Base-by-base conservation (phyloP, 2,329 filamentous ascomycete genomes). In the Ophiostoma angusticollis region DNA sequence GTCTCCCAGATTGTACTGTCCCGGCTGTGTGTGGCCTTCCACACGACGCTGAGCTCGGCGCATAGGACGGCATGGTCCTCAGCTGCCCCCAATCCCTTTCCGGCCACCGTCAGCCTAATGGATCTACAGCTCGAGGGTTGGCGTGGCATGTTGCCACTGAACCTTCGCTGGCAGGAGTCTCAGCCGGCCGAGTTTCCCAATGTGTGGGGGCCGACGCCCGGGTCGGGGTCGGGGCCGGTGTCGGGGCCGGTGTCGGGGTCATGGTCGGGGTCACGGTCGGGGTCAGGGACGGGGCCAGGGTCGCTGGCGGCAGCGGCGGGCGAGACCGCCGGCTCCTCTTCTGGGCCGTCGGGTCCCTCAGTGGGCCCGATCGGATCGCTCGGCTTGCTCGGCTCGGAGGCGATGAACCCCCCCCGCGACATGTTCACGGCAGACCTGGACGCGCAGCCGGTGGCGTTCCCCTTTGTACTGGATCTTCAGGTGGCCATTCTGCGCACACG, bases 1-100 rank as follows among this genome's bases (percentile, higher is more conserved):
- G 63, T 70, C 3, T 74, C 73, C 0, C 72, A 77, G 49, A 68
- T 78, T 32, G 67, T 71, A 9, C 58, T 78, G 14, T 61, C 68
- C 16, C 60, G 67, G 18, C 55, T 78, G 3, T 67, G 69, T 27
- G 60, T 64, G 1, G 62, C 67, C 17, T 67, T 75, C 14, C 67
- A 78, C 50, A 58, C 58, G 31, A 59, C 60, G 3, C 61, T 78
- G 21, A 66, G 60, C 42, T 12, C 27, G 9, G 27, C 29, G 6
- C 22, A 19, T 12, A 11, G 21, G 13, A 38, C 28, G 1, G 17
- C 18, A 9, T 14, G 18, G 2, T 28, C 31, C 2, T 9, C 31
- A 16, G 25, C 31, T 11, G 14, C 24, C 11, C 16, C 14, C 12
- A 13, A 25, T 9, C 19, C 23, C 8, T 21, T 39, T 22, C 53